A percentile compares a stretch with the other conserved stretches of the same genome.
phyloP scores from a whole-genome alignment of 2,329 filamentous ascomycete species.

The Volutella citrinella region DNA sequence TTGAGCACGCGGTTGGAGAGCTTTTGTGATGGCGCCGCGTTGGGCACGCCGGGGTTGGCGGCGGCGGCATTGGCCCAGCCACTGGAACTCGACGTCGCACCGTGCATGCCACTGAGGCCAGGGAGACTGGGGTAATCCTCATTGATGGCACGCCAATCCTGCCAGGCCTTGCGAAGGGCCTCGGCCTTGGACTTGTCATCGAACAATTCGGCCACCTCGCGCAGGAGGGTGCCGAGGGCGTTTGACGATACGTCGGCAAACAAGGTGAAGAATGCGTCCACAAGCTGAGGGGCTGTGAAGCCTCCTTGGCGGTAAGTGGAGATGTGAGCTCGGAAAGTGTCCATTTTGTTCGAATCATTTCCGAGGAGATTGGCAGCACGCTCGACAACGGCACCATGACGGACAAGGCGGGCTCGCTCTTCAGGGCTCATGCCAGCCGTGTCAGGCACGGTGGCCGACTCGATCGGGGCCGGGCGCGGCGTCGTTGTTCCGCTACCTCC shows the following conservation, averaged over 20 bases:
- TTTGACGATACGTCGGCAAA: conserved; percentile 75
- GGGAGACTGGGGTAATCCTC: conserved; percentile 92
- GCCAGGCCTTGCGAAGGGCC: conserved; percentile 78
- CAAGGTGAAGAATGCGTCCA: conserved; percentile 83
- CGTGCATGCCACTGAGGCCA: conserved; percentile 66
- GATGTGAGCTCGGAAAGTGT: conserved; percentile 74
- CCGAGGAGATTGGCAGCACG: conserved; percentile 78
- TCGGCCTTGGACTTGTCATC: conserved; percentile 76
- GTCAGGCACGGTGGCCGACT: conserved; percentile 50
- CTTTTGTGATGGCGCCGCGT: conserved; percentile 41
- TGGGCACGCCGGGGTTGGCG: conserved; percentile 49
- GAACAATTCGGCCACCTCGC: conserved; percentile 89
- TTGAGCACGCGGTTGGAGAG: conserved; percentile 55
- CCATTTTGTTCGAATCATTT: conserved; percentile 72
- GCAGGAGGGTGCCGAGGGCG: conserved; percentile 82
- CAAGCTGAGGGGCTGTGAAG: conserved; percentile 71
- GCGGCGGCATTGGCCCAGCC: conserved; percentile 60
- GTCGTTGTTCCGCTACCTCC: conserved; percentile 17
- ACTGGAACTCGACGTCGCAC: conserved; percentile 52
- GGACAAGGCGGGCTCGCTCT: conserved; percentile 75
- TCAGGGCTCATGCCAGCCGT: conserved; percentile 61
- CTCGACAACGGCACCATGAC: conserved; percentile 82
- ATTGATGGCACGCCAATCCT: conserved; percentile 92
- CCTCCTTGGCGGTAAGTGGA: conserved; percentile 71
- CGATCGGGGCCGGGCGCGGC: conserved; percentile 35